Percentiles rank a stretch among this genome's conserved stretches.
Conservation (phyloP, 2,329 filamentous ascomycete genomes). For the Arthrobotrys sphaeroides region DNA sequence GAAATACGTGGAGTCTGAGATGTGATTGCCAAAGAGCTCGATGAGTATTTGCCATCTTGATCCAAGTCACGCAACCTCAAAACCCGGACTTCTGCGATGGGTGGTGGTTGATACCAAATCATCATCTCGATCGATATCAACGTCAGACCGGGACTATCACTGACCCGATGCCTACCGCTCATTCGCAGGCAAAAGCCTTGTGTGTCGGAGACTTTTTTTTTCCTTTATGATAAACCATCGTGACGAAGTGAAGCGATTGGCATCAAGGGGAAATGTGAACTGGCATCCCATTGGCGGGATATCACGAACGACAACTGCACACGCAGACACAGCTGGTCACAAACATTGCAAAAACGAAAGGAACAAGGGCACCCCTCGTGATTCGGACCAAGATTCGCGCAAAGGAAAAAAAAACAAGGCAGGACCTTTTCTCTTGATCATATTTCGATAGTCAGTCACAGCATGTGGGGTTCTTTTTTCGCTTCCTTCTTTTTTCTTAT, state of each 20-base stretch:
- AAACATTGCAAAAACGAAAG: constrained; percentile 31
- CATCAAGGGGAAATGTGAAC: constrained; percentile 45
- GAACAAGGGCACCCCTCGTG: constrained; percentile 31
- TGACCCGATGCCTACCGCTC: constrained; percentile 4
- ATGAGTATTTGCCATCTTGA: constrained; percentile 15
- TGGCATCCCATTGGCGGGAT: constrained; percentile 46
- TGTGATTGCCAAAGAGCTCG: constrained; percentile 21
- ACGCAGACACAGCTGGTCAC: constrained; percentile 44
- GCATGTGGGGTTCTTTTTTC: constrained; percentile 38
- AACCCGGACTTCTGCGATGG: constrained; percentile 37
- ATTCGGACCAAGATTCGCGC: constrained; percentile 46
- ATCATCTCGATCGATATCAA: constrained; percentile 26
- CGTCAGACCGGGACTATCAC: constrained; percentile 21
- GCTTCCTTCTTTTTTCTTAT: neutral
- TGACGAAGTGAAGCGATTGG: constrained; percentile 36
- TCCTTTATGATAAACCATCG: constrained; percentile 15
- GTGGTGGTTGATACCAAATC: neutral
- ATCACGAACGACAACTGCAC: constrained; percentile 47
- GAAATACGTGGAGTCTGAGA: neutral
- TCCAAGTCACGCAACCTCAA: neutral
- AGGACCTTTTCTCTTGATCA: constrained; percentile 2
- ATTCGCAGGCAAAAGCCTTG: constrained; percentile 4
- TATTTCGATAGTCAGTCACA: constrained; percentile 44
- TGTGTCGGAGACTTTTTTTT: neutral
- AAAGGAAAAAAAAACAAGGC: constrained; percentile 1